Evolutionary conservation across 2,329 filamentous ascomycete species (phyloP).

Genomic region (Xylaria sp.): DNA sequence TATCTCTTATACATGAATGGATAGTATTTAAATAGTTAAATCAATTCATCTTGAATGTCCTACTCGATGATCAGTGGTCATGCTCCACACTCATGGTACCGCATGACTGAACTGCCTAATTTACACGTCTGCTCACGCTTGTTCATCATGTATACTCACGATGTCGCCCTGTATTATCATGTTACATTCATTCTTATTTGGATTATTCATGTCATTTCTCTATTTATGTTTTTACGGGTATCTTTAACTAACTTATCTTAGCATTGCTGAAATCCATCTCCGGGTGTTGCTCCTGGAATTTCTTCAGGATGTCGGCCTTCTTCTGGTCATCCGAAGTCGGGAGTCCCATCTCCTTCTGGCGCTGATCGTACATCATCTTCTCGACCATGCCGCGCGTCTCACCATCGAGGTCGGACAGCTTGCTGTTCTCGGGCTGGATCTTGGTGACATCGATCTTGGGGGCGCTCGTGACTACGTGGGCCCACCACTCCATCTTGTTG

Average conservation of each 20-base stretch:
- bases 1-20: constrained; percentile 19
- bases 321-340: constrained; percentile 94
- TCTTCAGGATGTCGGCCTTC: constrained; percentile 91
- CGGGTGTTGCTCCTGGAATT: constrained; percentile 85
- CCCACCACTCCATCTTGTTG: constrained; percentile 99
- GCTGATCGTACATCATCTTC: constrained; percentile 99
- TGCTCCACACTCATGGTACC: background rate
- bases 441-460: constrained; percentile 95
- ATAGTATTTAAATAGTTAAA: background rate
- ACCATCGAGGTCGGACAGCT: constrained; percentile 90
- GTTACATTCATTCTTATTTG: background rate
- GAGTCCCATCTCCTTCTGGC: constrained; percentile 92
- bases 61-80: background rate
- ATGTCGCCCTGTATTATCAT: background rate
- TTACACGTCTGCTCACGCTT: background rate
- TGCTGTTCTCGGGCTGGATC: constrained; percentile 92
- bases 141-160: constrained; percentile 1
- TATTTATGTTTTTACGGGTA: constrained; percentile 5
- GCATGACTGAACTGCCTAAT: constrained; percentile 7
- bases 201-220: background rate
- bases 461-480: constrained; percentile 85
- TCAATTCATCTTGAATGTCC: background rate
- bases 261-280: constrained; percentile 80
- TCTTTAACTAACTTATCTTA: constrained; percentile 65
- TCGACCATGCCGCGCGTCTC: constrained; percentile 97